These are phyloP conservation scores for Eimeria falciformis DNA, from an alignment of 169 alveolate genomes.

Conservation along the genomic window DNA sequence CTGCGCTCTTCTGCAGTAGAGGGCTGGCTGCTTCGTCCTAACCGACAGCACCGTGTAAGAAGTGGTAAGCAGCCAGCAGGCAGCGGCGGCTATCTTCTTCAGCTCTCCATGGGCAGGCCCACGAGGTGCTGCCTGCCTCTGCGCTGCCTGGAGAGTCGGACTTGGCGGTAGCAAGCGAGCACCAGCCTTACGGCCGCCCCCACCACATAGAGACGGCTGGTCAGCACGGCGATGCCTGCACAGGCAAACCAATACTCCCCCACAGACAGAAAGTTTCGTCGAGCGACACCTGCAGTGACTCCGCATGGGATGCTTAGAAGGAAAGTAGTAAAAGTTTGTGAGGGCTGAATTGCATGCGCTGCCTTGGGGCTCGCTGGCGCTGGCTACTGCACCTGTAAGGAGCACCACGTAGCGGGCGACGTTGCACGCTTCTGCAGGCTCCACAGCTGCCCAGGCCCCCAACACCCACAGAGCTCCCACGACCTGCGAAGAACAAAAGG, in stretches of 20 bases:
- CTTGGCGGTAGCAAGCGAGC: conserved; percentile 14
- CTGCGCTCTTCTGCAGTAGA: too few species aligned
- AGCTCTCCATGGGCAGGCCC: conserved; percentile 14
- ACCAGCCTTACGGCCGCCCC: conserved; percentile 50
- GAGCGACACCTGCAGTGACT: too few species aligned
- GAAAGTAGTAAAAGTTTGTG: too few species aligned
- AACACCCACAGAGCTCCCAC: conserved; percentile 64
- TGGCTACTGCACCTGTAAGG: not conserved
- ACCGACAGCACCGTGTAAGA: not conserved
- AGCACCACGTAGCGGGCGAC: conserved; percentile 24
- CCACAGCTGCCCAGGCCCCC: conserved; percentile 61
- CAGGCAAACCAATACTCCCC: too few species aligned
- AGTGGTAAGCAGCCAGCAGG: not conserved
- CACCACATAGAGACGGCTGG: conserved; percentile 11
- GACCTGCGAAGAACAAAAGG: conserved; percentile 1
- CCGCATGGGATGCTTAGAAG: too few species aligned
- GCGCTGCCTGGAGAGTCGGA: conserved; percentile 56
- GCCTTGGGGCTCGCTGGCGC: conserved; percentile 1
- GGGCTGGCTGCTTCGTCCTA: too few species aligned
- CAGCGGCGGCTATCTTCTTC: not conserved
- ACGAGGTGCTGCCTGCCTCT: conserved; percentile 28
- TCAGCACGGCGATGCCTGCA: conserved; percentile 50
- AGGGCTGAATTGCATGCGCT: too few species aligned
- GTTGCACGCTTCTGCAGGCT: conserved; percentile 44
- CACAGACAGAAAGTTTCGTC: too few species aligned